Percentiles rank a stretch among this genome's conserved stretches.
Conservation (phyloP, 345 rosid genomes). For the Turritis glabra region DNA sequence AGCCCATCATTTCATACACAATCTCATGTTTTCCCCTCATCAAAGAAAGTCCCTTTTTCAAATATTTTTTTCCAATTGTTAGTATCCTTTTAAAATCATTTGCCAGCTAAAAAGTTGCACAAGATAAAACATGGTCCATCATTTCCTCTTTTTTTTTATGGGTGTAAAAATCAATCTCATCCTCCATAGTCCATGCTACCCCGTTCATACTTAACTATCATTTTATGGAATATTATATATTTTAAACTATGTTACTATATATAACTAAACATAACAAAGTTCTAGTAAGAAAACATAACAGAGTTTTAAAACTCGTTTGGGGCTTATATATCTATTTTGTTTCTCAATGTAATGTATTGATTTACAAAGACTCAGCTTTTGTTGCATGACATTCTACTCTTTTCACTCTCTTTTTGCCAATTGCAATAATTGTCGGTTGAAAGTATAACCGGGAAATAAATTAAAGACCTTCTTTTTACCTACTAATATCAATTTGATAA, state of each 20-base stretch:
- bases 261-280: neutral
- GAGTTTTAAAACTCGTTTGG: neutral
- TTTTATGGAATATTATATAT: neutral
- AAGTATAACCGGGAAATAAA: slow-evolving; percentile 9
- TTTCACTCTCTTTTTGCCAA: slow-evolving; percentile 24
- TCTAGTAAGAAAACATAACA: neutral
- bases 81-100: slow-evolving; percentile 8
- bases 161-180: neutral
- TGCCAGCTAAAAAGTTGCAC: slow-evolving; percentile 43
- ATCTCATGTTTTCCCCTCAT: slow-evolving; percentile 32
- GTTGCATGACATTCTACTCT: slow-evolving; percentile 19
- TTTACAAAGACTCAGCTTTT: neutral
- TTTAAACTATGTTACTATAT: neutral
- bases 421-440: slow-evolving; percentile 21
- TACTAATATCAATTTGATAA: neutral
- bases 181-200: neutral
- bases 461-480: slow-evolving; percentile 13
- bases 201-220: neutral
- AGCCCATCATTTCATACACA: slow-evolving; percentile 44
- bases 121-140: slow-evolving; percentile 37
- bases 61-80: neutral
- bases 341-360: neutral
- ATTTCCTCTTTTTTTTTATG: neutral
- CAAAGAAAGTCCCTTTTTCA: slow-evolving; percentile 16
- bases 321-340: neutral